Percentiles rank a stretch among this genome's conserved stretches.
phyloP scores from a whole-genome alignment of 495 filamentous ascomycete genomes.

The Podospora pseudocomata region DNA sequence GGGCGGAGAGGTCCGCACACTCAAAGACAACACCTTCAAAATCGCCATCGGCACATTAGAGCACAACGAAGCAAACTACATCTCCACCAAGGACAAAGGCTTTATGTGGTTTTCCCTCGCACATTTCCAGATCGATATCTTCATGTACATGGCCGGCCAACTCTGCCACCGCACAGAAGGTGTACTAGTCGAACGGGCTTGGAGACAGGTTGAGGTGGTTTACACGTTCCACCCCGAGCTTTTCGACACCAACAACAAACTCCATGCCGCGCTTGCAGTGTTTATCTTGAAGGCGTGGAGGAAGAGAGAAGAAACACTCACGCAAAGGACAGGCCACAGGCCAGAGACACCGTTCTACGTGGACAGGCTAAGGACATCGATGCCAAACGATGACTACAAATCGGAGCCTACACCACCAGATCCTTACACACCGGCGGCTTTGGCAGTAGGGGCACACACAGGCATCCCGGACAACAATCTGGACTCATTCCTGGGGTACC shows the following conservation, averaged over 20 bases:
- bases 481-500: constrained; percentile 36
- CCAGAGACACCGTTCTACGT: constrained; percentile 38
- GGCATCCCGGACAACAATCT: constrained; percentile 5
- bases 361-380: constrained; percentile 26
- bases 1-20: constrained; percentile 34
- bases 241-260: constrained; percentile 41
- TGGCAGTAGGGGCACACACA: constrained; percentile 5
- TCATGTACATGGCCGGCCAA: constrained; percentile 52
- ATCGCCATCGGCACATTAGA: constrained; percentile 43
- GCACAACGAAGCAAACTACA: constrained; percentile 41
- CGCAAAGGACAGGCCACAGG: constrained; percentile 14
- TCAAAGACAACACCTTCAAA: constrained; percentile 48
- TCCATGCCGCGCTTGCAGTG: constrained; percentile 39
- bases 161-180: constrained; percentile 49
- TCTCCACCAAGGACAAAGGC: constrained; percentile 34
- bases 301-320: constrained; percentile 36
- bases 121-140: constrained; percentile 52
- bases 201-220: constrained; percentile 40
- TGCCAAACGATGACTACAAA: constrained; percentile 25
- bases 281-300: constrained; percentile 47
- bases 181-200: constrained; percentile 50
- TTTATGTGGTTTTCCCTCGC: constrained; percentile 50
- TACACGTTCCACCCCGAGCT: constrained; percentile 47
- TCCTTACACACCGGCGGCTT: constrained; percentile 16
- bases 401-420: constrained; percentile 23